These are phyloP conservation scores for Cynanchum wilfordii DNA, from an alignment of 257 asterid species.

Conservation along the genomic window DNA sequence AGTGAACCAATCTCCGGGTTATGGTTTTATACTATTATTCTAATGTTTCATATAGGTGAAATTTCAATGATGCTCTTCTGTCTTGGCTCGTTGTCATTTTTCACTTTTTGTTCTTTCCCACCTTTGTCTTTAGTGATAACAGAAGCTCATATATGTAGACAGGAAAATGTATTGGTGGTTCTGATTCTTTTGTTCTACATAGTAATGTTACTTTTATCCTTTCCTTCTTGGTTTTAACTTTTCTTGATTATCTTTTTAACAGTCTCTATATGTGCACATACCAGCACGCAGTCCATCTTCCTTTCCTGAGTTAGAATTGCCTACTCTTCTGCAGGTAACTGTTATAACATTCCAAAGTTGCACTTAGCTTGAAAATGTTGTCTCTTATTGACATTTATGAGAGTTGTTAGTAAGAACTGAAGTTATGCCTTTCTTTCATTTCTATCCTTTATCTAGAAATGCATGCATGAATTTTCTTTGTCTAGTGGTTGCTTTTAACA, in stretches of 20 bases:
- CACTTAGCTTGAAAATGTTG: neutral
- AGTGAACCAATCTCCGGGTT: neutral
- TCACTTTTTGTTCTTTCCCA: neutral
- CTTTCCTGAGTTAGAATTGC: conserved; percentile 86
- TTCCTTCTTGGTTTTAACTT: conserved; percentile 1
- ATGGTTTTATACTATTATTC: neutral
- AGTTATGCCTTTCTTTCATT: neutral
- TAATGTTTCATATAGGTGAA: neutral
- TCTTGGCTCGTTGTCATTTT: neutral
- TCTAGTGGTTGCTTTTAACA: neutral
- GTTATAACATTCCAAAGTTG: neutral
- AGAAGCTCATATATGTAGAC: neutral
- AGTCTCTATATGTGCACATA: conserved; percentile 91
- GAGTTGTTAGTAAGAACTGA: neutral
- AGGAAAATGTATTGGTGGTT: neutral
- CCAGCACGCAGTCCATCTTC: conserved; percentile 92
- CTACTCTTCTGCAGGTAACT: conserved; percentile 87
- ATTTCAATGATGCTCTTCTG: neutral
- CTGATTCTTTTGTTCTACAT: neutral
- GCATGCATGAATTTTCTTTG: neutral
- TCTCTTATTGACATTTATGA: neutral
- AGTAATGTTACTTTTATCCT: neutral
- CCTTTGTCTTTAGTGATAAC: neutral
- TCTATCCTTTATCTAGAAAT: neutral
- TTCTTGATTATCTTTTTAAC: conserved; percentile 25